Base-by-base conservation (phyloP, 163 green algal species). In the Volvox carteri region DNA sequence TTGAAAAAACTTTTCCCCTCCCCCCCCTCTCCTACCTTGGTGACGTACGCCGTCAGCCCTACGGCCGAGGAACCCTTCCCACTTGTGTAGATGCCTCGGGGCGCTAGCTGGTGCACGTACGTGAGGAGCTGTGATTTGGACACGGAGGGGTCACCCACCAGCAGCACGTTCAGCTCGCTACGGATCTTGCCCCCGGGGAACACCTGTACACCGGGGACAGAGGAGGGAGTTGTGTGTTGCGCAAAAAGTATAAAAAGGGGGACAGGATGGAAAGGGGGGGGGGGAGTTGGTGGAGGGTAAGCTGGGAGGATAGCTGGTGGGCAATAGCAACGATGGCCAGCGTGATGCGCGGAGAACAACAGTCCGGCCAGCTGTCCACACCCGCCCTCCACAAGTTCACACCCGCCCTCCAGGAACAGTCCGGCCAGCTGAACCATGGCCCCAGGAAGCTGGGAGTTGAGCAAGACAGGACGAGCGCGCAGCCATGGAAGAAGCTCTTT, bases 61-160 rank as follows among this genome's bases (percentile, higher is more conserved):
- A 99, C 98, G 0, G 98, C 97, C 44, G 92, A 97, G 76, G 93
- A 98, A 62, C 98, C 98, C 68, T 97, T 95, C 75, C 98, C 98
- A 37, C 90, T 97, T 56, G 98, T 99, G 94, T 99, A 99, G 73
- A 99, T 98, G 79, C 98, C 98, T 2, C 98, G 93, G 1, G 98
- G 98, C 19, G 97, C 97, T 28, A 99, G 90, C 91, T 99, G 97
- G 93, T 99, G 96, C 56, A 99, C 96, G 85, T 99, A 99, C 44
- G 84, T 96, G 90, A 99, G 94, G 85, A 99, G 95, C 95, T 99
- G 98, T 0, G 95, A 98, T 93, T 99, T 99, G 89, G 93, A 97
- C 42, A 98, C 97, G 44, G 97, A 98, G 21, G 98, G 98, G 92
- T 99, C 98, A 30, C 98, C 98, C 52, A 99, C 96, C 81, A 99